A percentile compares a stretch with the other conserved stretches of the same genome.
Evolutionary conservation across 2,329 filamentous ascomycete genomes (phyloP).

Genomic region (Aureobasidium sp.): DNA sequence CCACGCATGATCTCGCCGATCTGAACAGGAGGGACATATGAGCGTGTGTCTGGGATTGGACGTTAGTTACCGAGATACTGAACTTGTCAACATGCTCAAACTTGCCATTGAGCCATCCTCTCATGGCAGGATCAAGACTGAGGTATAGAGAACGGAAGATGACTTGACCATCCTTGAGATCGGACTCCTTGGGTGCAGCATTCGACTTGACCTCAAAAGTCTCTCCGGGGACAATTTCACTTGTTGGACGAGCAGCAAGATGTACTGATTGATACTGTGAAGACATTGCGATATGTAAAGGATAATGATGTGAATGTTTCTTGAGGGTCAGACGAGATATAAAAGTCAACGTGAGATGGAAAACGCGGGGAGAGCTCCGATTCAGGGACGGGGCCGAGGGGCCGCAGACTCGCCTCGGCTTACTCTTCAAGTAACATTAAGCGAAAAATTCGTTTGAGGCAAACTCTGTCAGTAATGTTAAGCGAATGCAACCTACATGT

Average conservation of each 20-base stretch:
- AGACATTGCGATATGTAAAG: background rate
- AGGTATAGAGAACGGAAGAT: slow-evolving; percentile 43
- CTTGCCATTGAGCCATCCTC: slow-evolving; percentile 38
- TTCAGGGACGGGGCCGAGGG: background rate
- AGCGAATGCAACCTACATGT: background rate
- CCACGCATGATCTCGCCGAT: slow-evolving; percentile 36
- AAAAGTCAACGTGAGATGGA: background rate
- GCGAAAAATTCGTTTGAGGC: background rate
- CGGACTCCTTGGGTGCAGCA: slow-evolving; percentile 16
- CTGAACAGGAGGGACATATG: slow-evolving; percentile 41
- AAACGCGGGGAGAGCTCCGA: background rate
- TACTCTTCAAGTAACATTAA: slow-evolving; percentile 12
- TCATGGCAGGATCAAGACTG: slow-evolving; percentile 49
- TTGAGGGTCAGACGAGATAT: background rate
- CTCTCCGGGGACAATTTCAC: slow-evolving; percentile 20
- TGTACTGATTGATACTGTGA: slow-evolving; percentile 21
- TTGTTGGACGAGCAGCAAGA: slow-evolving; percentile 21
- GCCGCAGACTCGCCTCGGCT: slow-evolving; percentile 10
- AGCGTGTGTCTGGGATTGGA: slow-evolving; percentile 25
- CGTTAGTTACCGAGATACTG: background rate
- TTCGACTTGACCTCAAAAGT: slow-evolving; percentile 22
- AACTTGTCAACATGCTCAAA: too few species aligned
- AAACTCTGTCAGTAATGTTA: slow-evolving; percentile 5
- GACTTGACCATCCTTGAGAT: slow-evolving; percentile 33
- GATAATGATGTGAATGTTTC: background rate